Evolutionary conservation across 345 rosid species (phyloP), one percentile per base, ranked within the genome.

Genomic region (Heritiera fomes): DNA sequence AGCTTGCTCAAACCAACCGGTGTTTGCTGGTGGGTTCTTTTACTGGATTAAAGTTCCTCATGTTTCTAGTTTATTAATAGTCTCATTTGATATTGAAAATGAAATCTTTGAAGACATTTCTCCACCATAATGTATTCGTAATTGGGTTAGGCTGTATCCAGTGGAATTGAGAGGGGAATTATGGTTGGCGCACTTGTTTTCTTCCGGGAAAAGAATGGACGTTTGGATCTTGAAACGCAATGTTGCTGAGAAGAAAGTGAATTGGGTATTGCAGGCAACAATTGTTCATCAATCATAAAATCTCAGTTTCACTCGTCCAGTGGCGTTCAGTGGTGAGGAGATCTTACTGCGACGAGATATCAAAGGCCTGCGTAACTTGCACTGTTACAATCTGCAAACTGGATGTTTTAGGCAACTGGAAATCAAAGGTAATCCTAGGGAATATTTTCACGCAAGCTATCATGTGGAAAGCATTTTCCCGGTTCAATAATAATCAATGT

Each of bases 181-280:
- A 8, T 59, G 76, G 47, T n/a, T 80, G 64, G 79, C 69, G 40
- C 76, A 80, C 43, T 9, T 69, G 46, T 76, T 75, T 62, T 75
- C 40, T 28, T 32, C 47, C 30, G 63, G 14, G 32, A 73, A 43
- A 3, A 67, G 63, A 56, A 68, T 75, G 75, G 82, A 80, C 17
- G 5, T 80, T n/a, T 80, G 82, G 82, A 7, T 66, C 1, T 46
- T 40, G 6, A 40, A 40, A 4, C 6, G 65, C 14, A 6, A 49
- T 38, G 9, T 17, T 14, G 43, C 4, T 40, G 43, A 40, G 43
- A 40, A 40, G 43, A 40, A 40, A 40, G 43, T 2, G 43, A 1
- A 2, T 9, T 68, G 82, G 79, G 45, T 34, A 23, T 23, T 59
- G 49, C 63, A n/a, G 23, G 74, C 58, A 55, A 73, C 47, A 0